phyloP scores from a whole-genome alignment of 768 basidiomycete genomes.

The Lepiota venenata region DNA sequence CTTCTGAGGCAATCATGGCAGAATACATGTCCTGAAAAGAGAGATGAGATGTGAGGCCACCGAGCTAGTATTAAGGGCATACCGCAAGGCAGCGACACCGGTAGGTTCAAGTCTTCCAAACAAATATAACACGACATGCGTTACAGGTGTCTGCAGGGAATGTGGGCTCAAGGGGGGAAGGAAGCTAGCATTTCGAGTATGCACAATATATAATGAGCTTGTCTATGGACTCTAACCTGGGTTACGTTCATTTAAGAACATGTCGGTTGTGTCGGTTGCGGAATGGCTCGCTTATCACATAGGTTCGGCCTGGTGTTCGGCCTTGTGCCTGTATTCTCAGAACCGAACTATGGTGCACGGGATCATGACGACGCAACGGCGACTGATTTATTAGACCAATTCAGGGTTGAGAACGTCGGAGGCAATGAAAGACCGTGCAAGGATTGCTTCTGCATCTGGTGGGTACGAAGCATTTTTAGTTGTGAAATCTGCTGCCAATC shows the following conservation, averaged over 20 bases:
- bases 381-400: neutral
- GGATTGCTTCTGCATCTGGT: conserved; percentile 24
- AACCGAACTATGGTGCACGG: conserved; percentile 1
- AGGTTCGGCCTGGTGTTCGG: neutral
- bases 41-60: neutral
- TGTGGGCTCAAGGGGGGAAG: neutral
- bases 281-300: neutral
- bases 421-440: conserved; percentile 28
- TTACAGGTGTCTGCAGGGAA: neutral
- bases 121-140: conserved; percentile 64
- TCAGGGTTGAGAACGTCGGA: conserved; percentile 26
- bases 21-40: conserved; percentile 56
- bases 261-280: neutral
- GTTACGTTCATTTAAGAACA: neutral
- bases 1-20: conserved; percentile 58
- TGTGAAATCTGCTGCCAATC: neutral
- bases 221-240: neutral
- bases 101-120: conserved; percentile 48
- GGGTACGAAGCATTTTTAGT: conserved; percentile 8
- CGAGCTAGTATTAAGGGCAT: conserved; percentile 17
- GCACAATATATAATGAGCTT: conserved; percentile 3
- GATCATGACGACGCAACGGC: neutral
- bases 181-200: neutral
- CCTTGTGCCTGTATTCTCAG: neutral
- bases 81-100: conserved; percentile 67